A percentile compares a stretch with the other conserved stretches of the same genome.
Conservation (phyloP, 2,329 filamentous ascomycete genomes). For the Geoglossum cookeanum region DNA sequence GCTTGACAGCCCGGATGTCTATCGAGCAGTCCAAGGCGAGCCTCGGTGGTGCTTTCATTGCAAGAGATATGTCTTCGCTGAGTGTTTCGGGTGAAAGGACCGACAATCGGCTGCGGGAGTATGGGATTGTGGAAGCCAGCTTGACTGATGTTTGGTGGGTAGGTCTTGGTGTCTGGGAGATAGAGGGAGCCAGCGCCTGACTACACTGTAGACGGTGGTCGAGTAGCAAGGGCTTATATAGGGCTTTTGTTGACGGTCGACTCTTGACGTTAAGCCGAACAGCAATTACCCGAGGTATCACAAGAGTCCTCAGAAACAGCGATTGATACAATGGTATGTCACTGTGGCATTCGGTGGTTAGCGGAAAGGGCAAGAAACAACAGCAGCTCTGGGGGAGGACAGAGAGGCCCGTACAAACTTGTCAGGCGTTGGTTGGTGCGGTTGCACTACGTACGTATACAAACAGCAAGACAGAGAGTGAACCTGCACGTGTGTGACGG, state of each 20-base stretch:
- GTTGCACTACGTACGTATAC: background rate
- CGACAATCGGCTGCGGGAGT: background rate
- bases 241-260: background rate
- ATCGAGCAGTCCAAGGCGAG: background rate
- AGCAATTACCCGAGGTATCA: background rate
- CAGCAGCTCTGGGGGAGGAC: background rate
- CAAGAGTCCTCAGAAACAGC: background rate
- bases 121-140: constrained; percentile 1
- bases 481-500: background rate
- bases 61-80: background rate
- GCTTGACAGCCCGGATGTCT: background rate
- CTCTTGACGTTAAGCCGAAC: background rate
- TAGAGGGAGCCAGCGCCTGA: background rate
- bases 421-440: constrained; percentile 1
- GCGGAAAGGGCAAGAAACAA: background rate
- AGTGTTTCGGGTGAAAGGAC: background rate
- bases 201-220: background rate
- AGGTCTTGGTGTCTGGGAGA: background rate
- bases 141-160: background rate
- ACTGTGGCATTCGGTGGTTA: background rate
- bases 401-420: constrained; percentile 1
- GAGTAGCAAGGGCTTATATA: background rate
- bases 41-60: background rate
- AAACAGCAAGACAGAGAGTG: background rate
- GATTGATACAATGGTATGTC: background rate